These are phyloP conservation scores for Talaromyces adpressus DNA, from an alignment of 495 filamentous ascomycete species.

Conservation along the genomic window DNA sequence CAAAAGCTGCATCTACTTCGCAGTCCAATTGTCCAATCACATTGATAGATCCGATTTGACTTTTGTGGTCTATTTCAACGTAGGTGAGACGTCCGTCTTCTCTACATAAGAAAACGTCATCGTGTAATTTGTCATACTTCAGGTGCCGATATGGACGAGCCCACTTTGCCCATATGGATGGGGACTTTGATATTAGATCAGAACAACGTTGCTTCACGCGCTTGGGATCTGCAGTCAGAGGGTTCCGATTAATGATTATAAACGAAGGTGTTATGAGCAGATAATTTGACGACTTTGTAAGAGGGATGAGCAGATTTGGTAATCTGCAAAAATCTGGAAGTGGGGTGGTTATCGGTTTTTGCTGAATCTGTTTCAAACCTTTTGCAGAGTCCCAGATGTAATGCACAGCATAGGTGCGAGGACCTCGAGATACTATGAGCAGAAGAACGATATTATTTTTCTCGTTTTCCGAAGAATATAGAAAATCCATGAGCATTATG, in stretches of 20 bases:
- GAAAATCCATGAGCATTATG: constrained; percentile 82
- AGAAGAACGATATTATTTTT: constrained; percentile 67
- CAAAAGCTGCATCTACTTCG: constrained; percentile 40
- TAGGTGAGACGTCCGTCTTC: constrained; percentile 72
- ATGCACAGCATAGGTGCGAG: constrained; percentile 54
- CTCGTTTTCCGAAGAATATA: constrained; percentile 57
- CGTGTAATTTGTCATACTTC: constrained; percentile 50
- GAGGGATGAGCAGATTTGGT: constrained; percentile 61
- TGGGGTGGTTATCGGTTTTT: constrained; percentile 39
- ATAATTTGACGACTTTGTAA: constrained; percentile 58
- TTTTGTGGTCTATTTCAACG: constrained; percentile 51
- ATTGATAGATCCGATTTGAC: constrained; percentile 28
- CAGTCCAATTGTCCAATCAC: constrained; percentile 34
- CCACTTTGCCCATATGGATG: constrained; percentile 55
- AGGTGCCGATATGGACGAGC: constrained; percentile 59
- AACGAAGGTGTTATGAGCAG: constrained; percentile 51
- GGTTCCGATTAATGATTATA: constrained; percentile 28
- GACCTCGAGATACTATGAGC: constrained; percentile 55
- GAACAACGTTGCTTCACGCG: constrained; percentile 50
- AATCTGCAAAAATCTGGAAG: constrained; percentile 55
- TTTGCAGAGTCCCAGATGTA: constrained; percentile 66
- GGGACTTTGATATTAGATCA: constrained; percentile 23
- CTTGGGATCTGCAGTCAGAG: not conserved
- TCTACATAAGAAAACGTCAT: constrained; percentile 71
- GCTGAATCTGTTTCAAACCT: constrained; percentile 23